Evolutionary conservation across 2,329 filamentous ascomycete species (phyloP).

Genomic region (Lizonia empirigonia): DNA sequence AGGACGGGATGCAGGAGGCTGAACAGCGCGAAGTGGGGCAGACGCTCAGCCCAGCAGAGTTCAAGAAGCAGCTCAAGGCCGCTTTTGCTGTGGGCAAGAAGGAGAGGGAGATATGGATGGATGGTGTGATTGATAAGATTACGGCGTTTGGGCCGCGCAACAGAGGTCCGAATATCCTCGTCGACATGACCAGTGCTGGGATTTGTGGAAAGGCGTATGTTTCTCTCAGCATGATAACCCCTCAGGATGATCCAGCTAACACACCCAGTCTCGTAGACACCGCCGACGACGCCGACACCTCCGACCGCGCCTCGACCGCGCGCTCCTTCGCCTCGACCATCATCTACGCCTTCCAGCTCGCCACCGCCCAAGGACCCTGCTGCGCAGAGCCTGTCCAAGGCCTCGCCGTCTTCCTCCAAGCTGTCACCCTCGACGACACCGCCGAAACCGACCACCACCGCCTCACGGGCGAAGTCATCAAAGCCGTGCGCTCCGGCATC

Average conservation of each 20-base stretch:
- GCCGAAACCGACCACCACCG: conserved; percentile 70
- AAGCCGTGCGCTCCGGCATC: conserved; percentile 83
- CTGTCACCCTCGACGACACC: conserved; percentile 67
- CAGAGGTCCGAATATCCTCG: conserved; percentile 84
- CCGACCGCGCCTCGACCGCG: conserved; percentile 49
- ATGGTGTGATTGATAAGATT: conserved; percentile 73
- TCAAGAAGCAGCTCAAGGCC: conserved; percentile 72
- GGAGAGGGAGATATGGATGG: conserved; percentile 76
- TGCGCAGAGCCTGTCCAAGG: conserved; percentile 94
- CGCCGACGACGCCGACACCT: conserved; percentile 42
- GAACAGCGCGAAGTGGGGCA: conserved; percentile 64
- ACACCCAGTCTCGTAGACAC: background rate
- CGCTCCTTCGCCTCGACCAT: conserved; percentile 88
- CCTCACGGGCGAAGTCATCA: conserved; percentile 91
- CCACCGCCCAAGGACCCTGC: conserved; percentile 84
- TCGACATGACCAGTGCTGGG: conserved; percentile 77
- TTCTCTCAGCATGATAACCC: background rate
- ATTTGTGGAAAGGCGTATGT: conserved; percentile 75
- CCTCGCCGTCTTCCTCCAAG: conserved; percentile 87
- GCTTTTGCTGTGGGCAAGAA: conserved; percentile 74
- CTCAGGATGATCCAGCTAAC: background rate
- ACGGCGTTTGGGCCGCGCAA: conserved; percentile 87
- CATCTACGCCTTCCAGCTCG: conserved; percentile 90
- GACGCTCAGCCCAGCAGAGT: conserved; percentile 72
- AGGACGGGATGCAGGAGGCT: conserved; percentile 51